Evolutionary conservation across 208 protist species (phyloP), one percentile per base, ranked within the genome.

Genomic region (Angomonas ambiguus): DNA sequence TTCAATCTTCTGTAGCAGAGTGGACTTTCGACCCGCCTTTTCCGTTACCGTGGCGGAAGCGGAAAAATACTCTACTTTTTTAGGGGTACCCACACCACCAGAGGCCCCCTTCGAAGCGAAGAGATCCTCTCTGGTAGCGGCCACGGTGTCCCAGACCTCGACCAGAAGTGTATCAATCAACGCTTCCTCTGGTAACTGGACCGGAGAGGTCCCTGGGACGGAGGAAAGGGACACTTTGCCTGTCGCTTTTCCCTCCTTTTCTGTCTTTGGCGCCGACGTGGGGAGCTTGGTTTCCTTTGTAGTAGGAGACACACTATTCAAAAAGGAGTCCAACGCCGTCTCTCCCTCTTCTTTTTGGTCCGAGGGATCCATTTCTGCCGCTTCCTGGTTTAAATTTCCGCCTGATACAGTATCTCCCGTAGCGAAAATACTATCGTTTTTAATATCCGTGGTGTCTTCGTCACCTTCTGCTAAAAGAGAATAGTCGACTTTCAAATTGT

Each of bases 61-160:
- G 13, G 35, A 13, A 18, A 41, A 13, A 13, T 41, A 41, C 5
- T 41, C 35, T n/a, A n/a, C n/a, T n/a, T n/a, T n/a, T n/a, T n/a
- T n/a, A n/a, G n/a, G n/a, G n/a, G n/a, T n/a, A n/a, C n/a, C n/a
- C n/a, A n/a, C n/a, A n/a, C 35, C 35, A 13, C 35, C 35, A 13
- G 35, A 41, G 35, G 35, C 8, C 8, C 35, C n/a, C n/a, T n/a
- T 41, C 8, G 35, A 41, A 13, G 35, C 5, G 35, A 68, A 73
- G 38, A 93, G 71, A 62, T 93, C 87, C 3, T 78, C 77, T n/a
- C 84, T 82, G 0, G 33, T 20, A 1, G 70, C 22, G 3, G 69
- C 87, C 11, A 91, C 77, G 1, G 33, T 51, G 55, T 93, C 87
- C 85, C 87, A 93, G 13, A 90, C 75, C 0, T 76, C 74, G 5